Conservation (phyloP, 257 asterid genomes). For the Solanum chmielewskii region DNA sequence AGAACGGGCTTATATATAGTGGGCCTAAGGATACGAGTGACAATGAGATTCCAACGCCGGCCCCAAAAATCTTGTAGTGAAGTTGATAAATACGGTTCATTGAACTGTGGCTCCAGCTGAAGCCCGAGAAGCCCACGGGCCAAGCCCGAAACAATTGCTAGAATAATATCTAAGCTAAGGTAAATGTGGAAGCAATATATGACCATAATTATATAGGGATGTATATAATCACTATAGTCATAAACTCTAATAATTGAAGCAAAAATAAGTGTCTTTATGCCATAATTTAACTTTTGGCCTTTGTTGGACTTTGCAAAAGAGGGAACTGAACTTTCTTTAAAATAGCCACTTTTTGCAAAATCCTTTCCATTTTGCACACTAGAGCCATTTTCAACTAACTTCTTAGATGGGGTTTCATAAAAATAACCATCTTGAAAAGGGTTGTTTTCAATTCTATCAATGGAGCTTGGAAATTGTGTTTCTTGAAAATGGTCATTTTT, state of each 20-base stretch:
- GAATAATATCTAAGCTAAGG: conserved; percentile 34
- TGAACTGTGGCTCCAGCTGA: conserved; percentile 79
- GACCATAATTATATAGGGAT: conserved; percentile 15
- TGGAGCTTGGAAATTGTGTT: background rate
- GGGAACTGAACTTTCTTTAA: background rate
- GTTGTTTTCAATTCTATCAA: background rate
- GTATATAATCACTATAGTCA: conserved; percentile 20
- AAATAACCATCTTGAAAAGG: background rate
- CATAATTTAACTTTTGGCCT: conserved; percentile 14
- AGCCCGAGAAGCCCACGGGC: conserved; percentile 42
- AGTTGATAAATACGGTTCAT: conserved; percentile 59
- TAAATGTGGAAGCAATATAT: conserved; percentile 43
- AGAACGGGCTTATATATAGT: conserved; percentile 51
- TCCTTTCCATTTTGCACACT: background rate
- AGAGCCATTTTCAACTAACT: background rate
- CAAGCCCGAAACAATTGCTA: conserved; percentile 38
- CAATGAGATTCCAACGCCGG: conserved; percentile 83
- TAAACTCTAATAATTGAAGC: conserved; percentile 29
- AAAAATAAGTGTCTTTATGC: conserved; percentile 29
- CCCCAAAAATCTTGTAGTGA: conserved; percentile 92
- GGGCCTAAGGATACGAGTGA: conserved; percentile 61
- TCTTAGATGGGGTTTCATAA: background rate
- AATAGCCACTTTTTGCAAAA: background rate
- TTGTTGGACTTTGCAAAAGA: background rate
- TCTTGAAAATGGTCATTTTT: background rate